Evolutionary conservation across 164 flowering plant species (phyloP), one percentile per base, ranked within the genome.

Genomic region (Paratinospora sagittata): DNA sequence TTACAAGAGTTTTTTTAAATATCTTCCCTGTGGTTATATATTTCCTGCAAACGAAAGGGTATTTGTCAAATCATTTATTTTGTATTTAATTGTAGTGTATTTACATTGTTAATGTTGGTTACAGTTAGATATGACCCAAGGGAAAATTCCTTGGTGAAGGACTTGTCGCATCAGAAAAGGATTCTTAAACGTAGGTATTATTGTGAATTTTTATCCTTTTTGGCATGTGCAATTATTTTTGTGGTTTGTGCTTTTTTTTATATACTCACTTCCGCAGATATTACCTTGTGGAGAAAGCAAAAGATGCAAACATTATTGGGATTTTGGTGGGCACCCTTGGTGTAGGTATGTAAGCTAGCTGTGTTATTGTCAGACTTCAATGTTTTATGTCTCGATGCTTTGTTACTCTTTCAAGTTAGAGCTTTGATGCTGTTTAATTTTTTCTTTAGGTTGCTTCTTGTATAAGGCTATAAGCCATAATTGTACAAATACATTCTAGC

Each of bases 261-360:
- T 23, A 4, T 13, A 33, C 21, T 36, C 72, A 55, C 76, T 69
- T 79, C 37, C 80, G 73, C 81, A 93, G 98, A 80, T 95, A 95
- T 80, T 92, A 85, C 75, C 83, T 92, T 13, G 97, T 95, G 78
- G 98, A 95, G 84, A 95, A 85, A 79, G 97, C 98, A 67, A 95
- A 89, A 83, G 98, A 95, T 90, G 94, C 98, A 55, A 91, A 85
- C 69, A 91, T 95, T 70, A 79, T 95, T 70, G 98, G 97, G 69
- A 88, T 95, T 78, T 79, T 95, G 86, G 97, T 95, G 47, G 98
- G 98, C 26, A 92, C 98, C 36, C 97, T 95, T 77, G 98, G 96
- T 74, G 96, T 91, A 72, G 98, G 97, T 90, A 85, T 68, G 83
- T 73, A 0, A 43, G 23, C 24, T 6, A n/a, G 61, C n/a, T 55